Evolutionary conservation across 2,329 filamentous ascomycete genomes (phyloP), one percentile per base, ranked within the genome.

Genomic region (Fusarium compactum): DNA sequence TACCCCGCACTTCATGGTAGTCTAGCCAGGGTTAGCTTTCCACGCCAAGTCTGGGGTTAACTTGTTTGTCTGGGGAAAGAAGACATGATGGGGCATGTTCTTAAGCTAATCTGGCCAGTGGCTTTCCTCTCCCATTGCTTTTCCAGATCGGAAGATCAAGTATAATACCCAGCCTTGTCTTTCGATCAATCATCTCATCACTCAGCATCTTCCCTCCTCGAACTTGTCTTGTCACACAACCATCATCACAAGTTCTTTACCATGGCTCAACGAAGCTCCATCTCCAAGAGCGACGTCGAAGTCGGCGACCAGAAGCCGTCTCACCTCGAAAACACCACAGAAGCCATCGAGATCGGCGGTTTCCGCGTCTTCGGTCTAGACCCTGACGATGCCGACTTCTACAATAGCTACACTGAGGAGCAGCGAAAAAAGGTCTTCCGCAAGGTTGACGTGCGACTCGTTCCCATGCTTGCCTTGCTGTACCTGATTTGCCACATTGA

Each of bases 401-500:
- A 48, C 44, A 74, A 59, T 11, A 73, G 48, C 14, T 74, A 69
- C 25, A 64, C 69, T 0, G 71, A 74, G 27, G 71, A 71, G 25
- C 65, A 74, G 48, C 58, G 65, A 40, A 74, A 74, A 56, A 71
- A 63, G 16, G 60, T 74, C 20, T 74, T 74, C 48, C 70, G 50
- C 20, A 74, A 74, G 67, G 74, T 85, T 68, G 76, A 82, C 3
- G 71, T 83, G 38, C 71, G 74, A 14, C 69, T 78, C 8, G 62
- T 78, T 20, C 84, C 84, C 2, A 79, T 78, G 89, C 47, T 92
- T 89, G 80, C 90, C 58, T 8, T 82, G 61, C 77, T 89, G 1
- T 89, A 88, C 71, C 73, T 89, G 3, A 80, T 89, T 6, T 86
- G 84, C 71, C 89, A 87, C 61, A 81, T 89, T 6, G 87, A 89